These are phyloP conservation scores for Magnolia officinalis DNA, from an alignment of 164 flowering plant species.

Conservation along the genomic window DNA sequence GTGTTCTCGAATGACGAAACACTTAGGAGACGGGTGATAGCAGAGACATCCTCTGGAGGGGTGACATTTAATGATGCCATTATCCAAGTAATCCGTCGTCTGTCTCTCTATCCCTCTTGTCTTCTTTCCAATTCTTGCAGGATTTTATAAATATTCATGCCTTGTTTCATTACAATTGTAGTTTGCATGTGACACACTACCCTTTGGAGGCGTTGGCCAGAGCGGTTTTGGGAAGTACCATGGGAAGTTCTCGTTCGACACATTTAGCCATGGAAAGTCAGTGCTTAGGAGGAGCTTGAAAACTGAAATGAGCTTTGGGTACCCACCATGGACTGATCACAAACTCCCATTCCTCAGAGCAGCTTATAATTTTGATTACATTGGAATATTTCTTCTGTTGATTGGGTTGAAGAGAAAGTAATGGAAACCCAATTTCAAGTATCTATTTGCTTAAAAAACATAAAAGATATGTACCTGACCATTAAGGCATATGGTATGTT, in stretches of 20 bases:
- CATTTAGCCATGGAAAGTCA: constrained; percentile 86
- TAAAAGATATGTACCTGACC: not conserved
- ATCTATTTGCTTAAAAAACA: not conserved
- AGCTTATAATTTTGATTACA: constrained; percentile 45
- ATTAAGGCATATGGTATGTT: not conserved
- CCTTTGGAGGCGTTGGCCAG: constrained; percentile 88
- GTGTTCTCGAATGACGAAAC: constrained; percentile 63
- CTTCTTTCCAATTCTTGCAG: not conserved
- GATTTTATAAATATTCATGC: not conserved
- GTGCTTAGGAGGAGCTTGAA: constrained; percentile 44
- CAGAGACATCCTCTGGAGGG: constrained; percentile 78
- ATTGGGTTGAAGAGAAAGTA: constrained; percentile 45
- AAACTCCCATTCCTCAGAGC: constrained; percentile 51
- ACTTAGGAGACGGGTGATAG: constrained; percentile 45
- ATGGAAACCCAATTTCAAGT: not conserved
- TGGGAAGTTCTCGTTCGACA: constrained; percentile 87
- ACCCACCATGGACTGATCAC: constrained; percentile 79
- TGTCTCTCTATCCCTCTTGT: not conserved
- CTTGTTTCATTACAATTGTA: constrained; percentile 27
- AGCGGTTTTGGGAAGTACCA: constrained; percentile 91
- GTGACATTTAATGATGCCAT: constrained; percentile 70
- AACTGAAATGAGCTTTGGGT: constrained; percentile 57
- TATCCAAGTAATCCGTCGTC: constrained; percentile 49
- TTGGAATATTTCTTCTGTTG: constrained; percentile 40
- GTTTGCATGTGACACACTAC: constrained; percentile 59